These are phyloP conservation scores for Apiospora pterosperma DNA, from an alignment of 2,329 filamentous ascomycete species.

Conservation along the genomic window DNA sequence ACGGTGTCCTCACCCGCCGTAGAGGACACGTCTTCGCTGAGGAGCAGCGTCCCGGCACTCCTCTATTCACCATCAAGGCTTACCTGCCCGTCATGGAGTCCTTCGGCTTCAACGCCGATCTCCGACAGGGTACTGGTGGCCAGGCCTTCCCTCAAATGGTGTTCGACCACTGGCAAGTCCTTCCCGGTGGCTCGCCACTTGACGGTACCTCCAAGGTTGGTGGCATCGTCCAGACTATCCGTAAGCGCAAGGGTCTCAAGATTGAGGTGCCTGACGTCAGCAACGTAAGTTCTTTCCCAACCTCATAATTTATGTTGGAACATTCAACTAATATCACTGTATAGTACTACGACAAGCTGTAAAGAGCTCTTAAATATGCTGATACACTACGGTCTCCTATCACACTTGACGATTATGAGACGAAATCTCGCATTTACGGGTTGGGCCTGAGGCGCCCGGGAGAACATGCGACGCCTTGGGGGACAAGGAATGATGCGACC, in stretches of 20 bases:
- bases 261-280: constrained; percentile 85
- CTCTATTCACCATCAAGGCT: constrained; percentile 98
- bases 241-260: constrained; percentile 99
- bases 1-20: constrained; percentile 95
- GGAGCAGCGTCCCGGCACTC: constrained; percentile 97
- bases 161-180: constrained; percentile 98
- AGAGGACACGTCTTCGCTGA: constrained; percentile 99
- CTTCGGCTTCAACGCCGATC: constrained; percentile 98
- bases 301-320: not conserved
- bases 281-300: constrained; percentile 69
- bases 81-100: constrained; percentile 97
- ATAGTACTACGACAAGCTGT: constrained; percentile 99
- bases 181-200: constrained; percentile 89
- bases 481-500: constrained; percentile 25
- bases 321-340: constrained; percentile 36
- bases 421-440: constrained; percentile 27
- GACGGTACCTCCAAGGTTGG: constrained; percentile 81
- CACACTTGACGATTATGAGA: constrained; percentile 39
- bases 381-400: constrained; percentile 44
- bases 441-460: constrained; percentile 17
- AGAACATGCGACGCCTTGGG: constrained; percentile 22
- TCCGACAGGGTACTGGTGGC: constrained; percentile 87
- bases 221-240: constrained; percentile 80
- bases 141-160: constrained; percentile 99
- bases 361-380: constrained; percentile 48